Base-by-base conservation (phyloP, 2,329 filamentous ascomycete species). In the Exophiala sp. region DNA sequence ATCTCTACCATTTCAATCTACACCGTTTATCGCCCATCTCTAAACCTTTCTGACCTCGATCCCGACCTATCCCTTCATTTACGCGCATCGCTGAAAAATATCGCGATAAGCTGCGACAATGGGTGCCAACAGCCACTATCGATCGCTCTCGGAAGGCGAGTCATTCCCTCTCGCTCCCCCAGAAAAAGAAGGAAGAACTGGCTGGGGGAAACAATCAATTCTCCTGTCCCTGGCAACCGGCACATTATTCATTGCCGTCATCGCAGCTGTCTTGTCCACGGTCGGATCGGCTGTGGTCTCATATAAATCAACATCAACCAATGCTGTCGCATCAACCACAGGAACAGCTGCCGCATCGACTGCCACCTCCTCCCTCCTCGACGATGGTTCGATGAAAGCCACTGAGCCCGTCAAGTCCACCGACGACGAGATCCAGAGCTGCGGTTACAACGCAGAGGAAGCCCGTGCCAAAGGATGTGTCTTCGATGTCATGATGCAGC, bases 401-500 rank as follows among this genome's bases (percentile, higher is more conserved):
- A 46, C 46, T 24, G 54, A 57, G 1, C 16, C 35, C 21, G 21
- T 32, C 18, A 36, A 40, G 16, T 32, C 46, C 20, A 32, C 16
- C 14, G 50, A 35, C 3, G 52, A 32, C n/a, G 40, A 57, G 21
- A 59, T 61, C 46, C 53, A 58, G 20, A 43, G 60, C 47, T 63
- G 62, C 47, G 62, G 62, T 32, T 41, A 47, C 39, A 55, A 52
- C 12, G 45, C 56, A 8, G 45, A 60, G 6, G 59, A 63, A 39
- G 62, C 62, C 7, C 45, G 57, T 34, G 62, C 40, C 10, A 49
- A 54, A n/a, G 62, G 62, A 20, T 63, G 62, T 35, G 29, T 59
- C 29, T 63, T 61, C 41, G 62, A 63, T 43, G 62, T 63, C 20
- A 63, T 63, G 62, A 63, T 63, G 62, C 60, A 62, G 40, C 55